phyloP scores from a whole-genome alignment of 345 rosid species.

The Populus euphratica region DNA sequence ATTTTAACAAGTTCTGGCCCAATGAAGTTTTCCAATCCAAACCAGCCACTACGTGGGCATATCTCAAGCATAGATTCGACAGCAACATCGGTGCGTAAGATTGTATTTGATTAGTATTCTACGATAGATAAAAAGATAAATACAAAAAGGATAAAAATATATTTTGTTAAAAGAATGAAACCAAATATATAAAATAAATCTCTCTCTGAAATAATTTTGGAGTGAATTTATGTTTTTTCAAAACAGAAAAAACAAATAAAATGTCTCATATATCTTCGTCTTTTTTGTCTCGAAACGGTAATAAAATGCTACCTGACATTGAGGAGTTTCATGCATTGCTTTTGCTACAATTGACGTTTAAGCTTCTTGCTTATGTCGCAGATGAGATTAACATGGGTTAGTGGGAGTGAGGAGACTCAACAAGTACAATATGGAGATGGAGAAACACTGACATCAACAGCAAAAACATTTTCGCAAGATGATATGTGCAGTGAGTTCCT shows the following conservation, averaged over 20 bases:
- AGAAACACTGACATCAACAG: constrained; percentile 33
- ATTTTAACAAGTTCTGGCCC: constrained; percentile 35
- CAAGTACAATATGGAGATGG: constrained; percentile 50
- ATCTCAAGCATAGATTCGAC: constrained; percentile 55
- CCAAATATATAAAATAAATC: no score
- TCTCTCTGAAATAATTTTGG: no score
- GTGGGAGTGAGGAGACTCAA: constrained; percentile 52
- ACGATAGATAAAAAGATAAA: no score
- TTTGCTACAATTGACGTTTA: not conserved
- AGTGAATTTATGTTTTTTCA: no score
- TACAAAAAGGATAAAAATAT: no score
- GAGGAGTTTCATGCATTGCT: not conserved
- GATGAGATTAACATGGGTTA: constrained; percentile 74
- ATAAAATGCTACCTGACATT: no score
- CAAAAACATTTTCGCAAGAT: constrained; percentile 45
- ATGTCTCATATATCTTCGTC: no score
- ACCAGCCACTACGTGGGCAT: constrained; percentile 49
- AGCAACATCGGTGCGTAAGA: constrained; percentile 43
- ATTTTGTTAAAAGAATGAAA: no score
- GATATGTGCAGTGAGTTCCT: constrained; percentile 59
- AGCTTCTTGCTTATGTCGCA: constrained; percentile 17
- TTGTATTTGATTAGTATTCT: no score
- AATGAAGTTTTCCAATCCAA: constrained; percentile 47
- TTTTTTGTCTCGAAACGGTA: no score
- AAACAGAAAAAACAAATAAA: no score